These are phyloP conservation scores for Aspergillus chevalieri DNA, from an alignment of 2,329 filamentous ascomycete species.

Conservation along the genomic window DNA sequence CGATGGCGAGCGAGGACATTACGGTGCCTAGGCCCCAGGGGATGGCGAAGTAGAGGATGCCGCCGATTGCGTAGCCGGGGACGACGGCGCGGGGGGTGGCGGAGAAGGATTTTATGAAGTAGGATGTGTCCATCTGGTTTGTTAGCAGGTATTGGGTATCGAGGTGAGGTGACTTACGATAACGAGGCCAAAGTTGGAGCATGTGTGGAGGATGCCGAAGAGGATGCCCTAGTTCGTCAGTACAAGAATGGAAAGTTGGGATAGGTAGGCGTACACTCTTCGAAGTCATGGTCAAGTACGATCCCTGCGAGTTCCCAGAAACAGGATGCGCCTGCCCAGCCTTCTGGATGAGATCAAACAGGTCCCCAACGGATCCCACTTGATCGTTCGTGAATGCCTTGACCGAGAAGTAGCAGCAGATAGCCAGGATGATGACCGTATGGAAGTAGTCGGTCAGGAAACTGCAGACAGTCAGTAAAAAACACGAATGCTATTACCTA, in stretches of 20 bases:
- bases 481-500: neutral
- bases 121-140: slow-evolving; percentile 46
- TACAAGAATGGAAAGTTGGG: neutral
- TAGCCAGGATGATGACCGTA: slow-evolving; percentile 50
- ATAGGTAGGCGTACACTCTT: slow-evolving; percentile 19
- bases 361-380: slow-evolving; percentile 42
- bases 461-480: slow-evolving; percentile 8
- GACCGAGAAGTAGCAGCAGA: slow-evolving; percentile 46
- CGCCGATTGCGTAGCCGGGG: slow-evolving; percentile 48
- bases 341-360: slow-evolving; percentile 48
- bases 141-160: neutral
- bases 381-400: slow-evolving; percentile 42
- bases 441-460: slow-evolving; percentile 50
- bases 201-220: slow-evolving; percentile 46
- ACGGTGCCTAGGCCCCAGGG: slow-evolving; percentile 50
- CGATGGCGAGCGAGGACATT: slow-evolving; percentile 45
- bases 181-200: slow-evolving; percentile 48
- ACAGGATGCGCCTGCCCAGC: slow-evolving; percentile 43
- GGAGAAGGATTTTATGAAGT: slow-evolving; percentile 50
- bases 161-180: slow-evolving; percentile 30
- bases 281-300: slow-evolving; percentile 53
- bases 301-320: slow-evolving; percentile 48
- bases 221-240: slow-evolving; percentile 38
- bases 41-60: slow-evolving; percentile 50
- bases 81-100: slow-evolving; percentile 44